Percentiles rank a stretch among this genome's conserved stretches.
Conservation (phyloP, 495 filamentous ascomycete genomes). For the Lasiosphaeria ovina region DNA sequence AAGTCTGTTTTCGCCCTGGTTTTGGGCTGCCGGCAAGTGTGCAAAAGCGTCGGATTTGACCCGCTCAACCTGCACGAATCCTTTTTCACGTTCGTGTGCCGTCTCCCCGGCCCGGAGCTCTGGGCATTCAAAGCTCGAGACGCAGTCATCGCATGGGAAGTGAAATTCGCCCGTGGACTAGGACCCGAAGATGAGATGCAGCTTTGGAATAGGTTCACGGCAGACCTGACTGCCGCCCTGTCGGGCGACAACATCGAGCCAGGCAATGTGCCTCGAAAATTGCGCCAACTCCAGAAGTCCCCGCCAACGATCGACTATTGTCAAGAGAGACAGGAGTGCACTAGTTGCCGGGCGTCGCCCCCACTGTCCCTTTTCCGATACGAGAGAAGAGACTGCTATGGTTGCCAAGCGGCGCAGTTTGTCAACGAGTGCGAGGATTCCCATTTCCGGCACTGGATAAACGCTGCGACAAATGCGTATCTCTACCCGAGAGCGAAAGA, state of each 20-base stretch:
- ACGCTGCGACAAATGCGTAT: too few species aligned
- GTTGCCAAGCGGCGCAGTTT: constrained; percentile 19
- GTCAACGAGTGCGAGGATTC: constrained; percentile 21
- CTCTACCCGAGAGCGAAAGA: too few species aligned
- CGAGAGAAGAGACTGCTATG: constrained; percentile 17
- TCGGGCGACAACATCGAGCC: constrained; percentile 17
- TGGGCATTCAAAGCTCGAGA: constrained; percentile 31
- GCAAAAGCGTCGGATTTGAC: constrained; percentile 25
- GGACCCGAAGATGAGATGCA: not conserved
- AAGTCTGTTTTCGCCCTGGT: constrained; percentile 22
- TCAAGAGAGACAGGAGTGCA: too few species aligned
- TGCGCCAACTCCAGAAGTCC: constrained; percentile 5
- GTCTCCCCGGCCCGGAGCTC: constrained; percentile 27
- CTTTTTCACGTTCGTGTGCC: constrained; percentile 25
- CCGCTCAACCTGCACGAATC: constrained; percentile 25
- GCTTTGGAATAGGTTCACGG: not conserved
- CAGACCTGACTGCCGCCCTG: constrained; percentile 25
- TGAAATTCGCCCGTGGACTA: not conserved
- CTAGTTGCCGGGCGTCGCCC: too few species aligned
- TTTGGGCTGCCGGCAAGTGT: constrained; percentile 5
- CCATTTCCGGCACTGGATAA: constrained; percentile 22
- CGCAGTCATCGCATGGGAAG: constrained; percentile 11
- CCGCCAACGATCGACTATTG: not conserved
- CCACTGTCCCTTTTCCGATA: constrained; percentile 8
- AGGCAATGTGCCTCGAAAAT: not conserved